Evolutionary conservation across 202 grass and related monocot genomes (phyloP), one percentile per base, ranked within the genome.

Genomic region (Zoysia matrella): DNA sequence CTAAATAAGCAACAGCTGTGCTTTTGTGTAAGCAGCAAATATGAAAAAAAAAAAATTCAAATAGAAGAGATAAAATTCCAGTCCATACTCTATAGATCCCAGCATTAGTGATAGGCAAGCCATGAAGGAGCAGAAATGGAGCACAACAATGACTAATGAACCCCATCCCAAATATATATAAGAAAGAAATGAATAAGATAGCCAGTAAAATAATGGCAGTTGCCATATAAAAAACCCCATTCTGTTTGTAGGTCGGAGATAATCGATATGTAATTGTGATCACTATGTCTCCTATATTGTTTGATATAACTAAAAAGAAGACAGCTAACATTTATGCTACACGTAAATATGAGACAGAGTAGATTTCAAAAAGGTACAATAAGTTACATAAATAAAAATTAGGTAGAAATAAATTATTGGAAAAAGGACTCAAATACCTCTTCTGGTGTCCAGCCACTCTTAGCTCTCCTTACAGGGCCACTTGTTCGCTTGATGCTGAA

Each of bases 381-480:
- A 8, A 73, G 62, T 40, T 67, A 58, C 53, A 40, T 71, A 58
- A 53, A 40, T 79, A 57, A 9, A 83, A 77, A 79, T 52, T 52
- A 47, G 15, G 42, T 49, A 70, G 4, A 74, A 56, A 42, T 0
- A 1, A 71, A 7, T 69, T 55, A 47, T 41, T 43, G 43, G 42
- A 86, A 54, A 70, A 36, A 84, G 36, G 4, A 72, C 60, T 73
- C 18, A 58, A 66, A 56, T 82, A 85, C 94, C 94, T 97, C 94
- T 71, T 87, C 69, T 14, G 76, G 22, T 30, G 22, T 30, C 22
- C 22, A 30, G 22, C 22, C 22, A 30, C 22, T 30, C 22, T 30
- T 30, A 60, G 94, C 86, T 89, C 92, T 91, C 86, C 92, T 94
- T 81, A 97, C 90, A 73, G 92, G 94, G 15, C 94, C 94, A 74